Evolutionary conservation across 306 rosid genomes (phyloP).

Genomic region (Vigna nakashimae): DNA sequence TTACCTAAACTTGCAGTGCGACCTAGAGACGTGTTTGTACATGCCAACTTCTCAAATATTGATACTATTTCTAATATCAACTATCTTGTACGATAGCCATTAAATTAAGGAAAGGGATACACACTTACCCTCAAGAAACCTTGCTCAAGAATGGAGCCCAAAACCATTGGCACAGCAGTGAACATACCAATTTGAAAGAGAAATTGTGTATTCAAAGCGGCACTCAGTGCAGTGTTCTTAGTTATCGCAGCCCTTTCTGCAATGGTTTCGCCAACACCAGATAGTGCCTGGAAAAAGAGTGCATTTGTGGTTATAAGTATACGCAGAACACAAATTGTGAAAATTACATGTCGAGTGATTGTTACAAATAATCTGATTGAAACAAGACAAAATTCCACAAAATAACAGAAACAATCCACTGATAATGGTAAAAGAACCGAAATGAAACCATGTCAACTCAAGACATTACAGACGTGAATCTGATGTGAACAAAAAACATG

Average conservation of each 20-base stretch:
- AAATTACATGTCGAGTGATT: not conserved
- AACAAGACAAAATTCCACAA: not conserved
- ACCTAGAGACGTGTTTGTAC: not conserved
- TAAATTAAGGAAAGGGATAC: not conserved
- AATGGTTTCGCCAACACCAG: slow-evolving; percentile 86
- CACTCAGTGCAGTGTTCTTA: slow-evolving; percentile 71
- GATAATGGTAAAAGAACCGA: not conserved
- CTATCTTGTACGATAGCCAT: not conserved
- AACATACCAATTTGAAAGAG: slow-evolving; percentile 90
- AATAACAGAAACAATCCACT: not conserved
- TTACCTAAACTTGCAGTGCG: not conserved
- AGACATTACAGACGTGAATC: not conserved
- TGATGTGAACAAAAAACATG: slow-evolving; percentile 2
- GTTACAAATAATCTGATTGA: slow-evolving; percentile 11
- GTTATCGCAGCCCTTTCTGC: slow-evolving; percentile 62
- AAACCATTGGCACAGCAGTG: slow-evolving; percentile 90
- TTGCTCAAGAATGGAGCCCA: slow-evolving; percentile 85
- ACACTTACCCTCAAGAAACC: slow-evolving; percentile 82
- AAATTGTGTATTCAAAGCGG: slow-evolving; percentile 83
- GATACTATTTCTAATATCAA: not conserved
- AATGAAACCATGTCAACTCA: slow-evolving; percentile 14
- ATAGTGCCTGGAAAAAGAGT: slow-evolving; percentile 65
- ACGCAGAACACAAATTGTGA: not conserved
- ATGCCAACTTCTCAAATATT: slow-evolving; percentile 14
- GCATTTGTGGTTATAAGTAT: too few species aligned